Percentiles rank a stretch among this genome's conserved stretches.
phyloP scores from a whole-genome alignment of 805 yeast species.

The Ogataea paraovalis region DNA sequence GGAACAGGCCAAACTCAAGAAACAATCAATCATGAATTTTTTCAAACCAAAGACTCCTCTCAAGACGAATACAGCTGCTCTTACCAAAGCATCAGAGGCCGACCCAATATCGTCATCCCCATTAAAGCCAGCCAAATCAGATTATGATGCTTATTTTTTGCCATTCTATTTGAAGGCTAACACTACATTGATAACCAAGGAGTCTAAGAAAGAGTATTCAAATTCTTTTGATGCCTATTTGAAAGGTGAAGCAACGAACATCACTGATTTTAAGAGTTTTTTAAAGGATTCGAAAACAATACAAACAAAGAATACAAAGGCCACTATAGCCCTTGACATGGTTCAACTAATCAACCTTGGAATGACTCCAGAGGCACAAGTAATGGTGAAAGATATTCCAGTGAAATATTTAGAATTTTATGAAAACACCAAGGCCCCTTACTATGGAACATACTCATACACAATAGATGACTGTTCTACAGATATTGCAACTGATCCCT shows the following conservation, averaged over 20 bases:
- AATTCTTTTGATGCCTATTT: slow-evolving; percentile 13
- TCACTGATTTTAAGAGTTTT: slow-evolving; percentile 11
- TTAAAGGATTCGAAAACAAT: not conserved
- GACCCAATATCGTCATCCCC: not conserved
- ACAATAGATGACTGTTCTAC: slow-evolving; percentile 24
- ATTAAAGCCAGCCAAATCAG: slow-evolving; percentile 6
- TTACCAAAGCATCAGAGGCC: not conserved
- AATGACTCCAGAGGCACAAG: slow-evolving; percentile 30
- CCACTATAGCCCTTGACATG: slow-evolving; percentile 25
- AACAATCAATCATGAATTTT: slow-evolving; percentile 32
- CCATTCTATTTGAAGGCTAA: slow-evolving; percentile 28
- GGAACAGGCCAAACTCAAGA: slow-evolving; percentile 23
- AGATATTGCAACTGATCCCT: slow-evolving; percentile 25
- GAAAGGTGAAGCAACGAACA: slow-evolving; percentile 9
- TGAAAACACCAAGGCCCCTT: slow-evolving; percentile 38
- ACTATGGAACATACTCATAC: slow-evolving; percentile 31
- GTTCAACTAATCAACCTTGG: slow-evolving; percentile 31
- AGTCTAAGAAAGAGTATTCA: slow-evolving; percentile 1
- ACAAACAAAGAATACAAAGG: not conserved
- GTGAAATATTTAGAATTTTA: slow-evolving; percentile 33
- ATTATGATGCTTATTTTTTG: slow-evolving; percentile 25
- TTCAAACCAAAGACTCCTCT: slow-evolving; percentile 22
- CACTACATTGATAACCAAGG: slow-evolving; percentile 12
- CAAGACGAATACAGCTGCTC: not conserved
- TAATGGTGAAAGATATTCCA: slow-evolving; percentile 33